Evolutionary conservation across 225 moss, liverwort and hornwort species (phyloP), one percentile per base, ranked within the genome.

Genomic region (Physcomitrellopsis africana): DNA sequence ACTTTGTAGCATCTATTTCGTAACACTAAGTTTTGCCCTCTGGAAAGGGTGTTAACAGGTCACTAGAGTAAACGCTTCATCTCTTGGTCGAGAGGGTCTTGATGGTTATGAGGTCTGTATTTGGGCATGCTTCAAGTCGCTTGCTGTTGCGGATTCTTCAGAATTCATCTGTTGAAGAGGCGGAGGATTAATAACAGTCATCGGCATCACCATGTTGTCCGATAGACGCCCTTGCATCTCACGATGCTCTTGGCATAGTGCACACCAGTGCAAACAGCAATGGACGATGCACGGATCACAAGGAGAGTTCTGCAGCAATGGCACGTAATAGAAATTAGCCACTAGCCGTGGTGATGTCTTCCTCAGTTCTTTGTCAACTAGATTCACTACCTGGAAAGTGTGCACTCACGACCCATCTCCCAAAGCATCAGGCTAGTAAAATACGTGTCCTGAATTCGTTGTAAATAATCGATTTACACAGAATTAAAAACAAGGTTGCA

Each of bases 101-200:
- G 24, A 24, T 24, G 9, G 55, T 52, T 89, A 89, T 1, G 86
- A 80, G 11, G 20, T 62, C 77, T 89, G 80, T 24, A 86, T 89
- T 74, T 89, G 84, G 9, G 84, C 72, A 62, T 84, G 80, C 68
- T 86, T 86, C 72, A 82, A 84, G 37, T 86, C 84, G 71, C 81
- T 79, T 27, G 85, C 87, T 69, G 84, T 82, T 46, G 89, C 89
- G 47, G 86, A 76, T 65, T 84, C 83, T 55, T 84, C 75, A 52
- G 76, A 79, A 43, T 78, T 79, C 86, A 89, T 89, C 75, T 86
- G 79, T 68, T 89, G 89, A 12, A 74, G 54, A 6, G 65, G 66
- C 27, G 89, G 89, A 75, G 89, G 84, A 72, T 89, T 89, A 68
- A 89, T 89, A 26, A 89, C 89, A 60, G 89, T 89, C 89, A 89